Conservation (phyloP, 2,329 filamentous ascomycete genomes). For the Teratosphaeria viscida region DNA sequence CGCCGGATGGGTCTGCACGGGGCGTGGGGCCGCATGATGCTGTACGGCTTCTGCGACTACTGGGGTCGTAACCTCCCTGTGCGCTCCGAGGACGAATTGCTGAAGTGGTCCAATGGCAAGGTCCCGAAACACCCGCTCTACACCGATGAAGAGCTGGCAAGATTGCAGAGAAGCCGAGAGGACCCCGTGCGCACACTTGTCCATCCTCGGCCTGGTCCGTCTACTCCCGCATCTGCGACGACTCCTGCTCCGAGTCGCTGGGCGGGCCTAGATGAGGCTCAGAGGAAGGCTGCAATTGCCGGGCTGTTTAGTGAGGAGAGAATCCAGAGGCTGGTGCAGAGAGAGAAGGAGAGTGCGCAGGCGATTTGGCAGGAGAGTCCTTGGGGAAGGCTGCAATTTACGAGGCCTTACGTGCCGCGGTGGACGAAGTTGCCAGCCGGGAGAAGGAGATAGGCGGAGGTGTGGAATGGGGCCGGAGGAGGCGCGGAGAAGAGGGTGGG, state of each 20-base stretch:
- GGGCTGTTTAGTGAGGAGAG: background rate
- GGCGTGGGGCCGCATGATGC: conserved; percentile 47
- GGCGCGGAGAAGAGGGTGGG: too few species aligned
- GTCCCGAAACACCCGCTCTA: background rate
- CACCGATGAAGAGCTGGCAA: conserved; percentile 1
- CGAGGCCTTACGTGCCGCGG: background rate
- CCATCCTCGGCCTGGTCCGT: background rate
- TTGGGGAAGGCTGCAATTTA: background rate
- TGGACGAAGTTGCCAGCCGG: background rate
- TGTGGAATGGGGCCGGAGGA: too few species aligned
- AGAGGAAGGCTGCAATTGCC: background rate
- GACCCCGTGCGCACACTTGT: background rate
- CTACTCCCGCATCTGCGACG: background rate
- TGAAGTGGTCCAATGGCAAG: conserved; percentile 4
- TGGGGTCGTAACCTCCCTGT: conserved; percentile 4
- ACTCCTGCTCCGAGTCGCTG: background rate
- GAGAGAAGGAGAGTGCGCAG: background rate
- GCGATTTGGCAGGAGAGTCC: background rate
- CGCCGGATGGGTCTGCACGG: conserved; percentile 45
- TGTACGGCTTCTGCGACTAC: conserved; percentile 41
- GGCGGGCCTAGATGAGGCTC: background rate
- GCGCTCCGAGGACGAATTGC: conserved; percentile 5
- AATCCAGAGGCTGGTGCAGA: background rate
- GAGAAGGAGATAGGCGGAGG: background rate
- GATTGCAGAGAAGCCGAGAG: background rate